Conservation (phyloP, 2,329 filamentous ascomycete genomes). For the Zarea fungicola region DNA sequence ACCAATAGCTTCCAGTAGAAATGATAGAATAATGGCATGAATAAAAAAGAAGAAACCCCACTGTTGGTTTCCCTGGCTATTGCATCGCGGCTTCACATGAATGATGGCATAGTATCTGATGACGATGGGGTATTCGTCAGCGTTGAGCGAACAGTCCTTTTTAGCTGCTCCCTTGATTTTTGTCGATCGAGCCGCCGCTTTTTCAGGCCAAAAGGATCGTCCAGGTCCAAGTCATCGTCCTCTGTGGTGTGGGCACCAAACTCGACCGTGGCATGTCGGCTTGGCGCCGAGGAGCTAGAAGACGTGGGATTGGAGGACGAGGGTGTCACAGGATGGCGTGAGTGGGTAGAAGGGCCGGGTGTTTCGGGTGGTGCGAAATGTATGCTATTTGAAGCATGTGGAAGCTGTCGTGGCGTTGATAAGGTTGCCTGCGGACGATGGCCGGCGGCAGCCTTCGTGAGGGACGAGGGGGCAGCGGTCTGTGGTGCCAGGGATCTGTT, state of each 20-base stretch:
- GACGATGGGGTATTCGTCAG: slow-evolving; percentile 16
- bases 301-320: neutral
- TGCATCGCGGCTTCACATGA: slow-evolving; percentile 22
- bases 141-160: slow-evolving; percentile 16
- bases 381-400: neutral
- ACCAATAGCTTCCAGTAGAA: slow-evolving; percentile 31
- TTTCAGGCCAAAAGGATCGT: slow-evolving; percentile 32
- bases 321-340: slow-evolving; percentile 5
- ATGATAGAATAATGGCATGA: slow-evolving; percentile 8
- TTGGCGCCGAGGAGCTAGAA: slow-evolving; percentile 6
- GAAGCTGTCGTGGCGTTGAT: neutral
- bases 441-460: slow-evolving; percentile 18
- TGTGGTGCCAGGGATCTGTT: slow-evolving; percentile 2
- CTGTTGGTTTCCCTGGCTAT: neutral
- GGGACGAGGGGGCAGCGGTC: neutral
- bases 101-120: slow-evolving; percentile 32
- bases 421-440: neutral
- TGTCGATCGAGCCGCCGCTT: slow-evolving; percentile 26
- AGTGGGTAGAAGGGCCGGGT: neutral
- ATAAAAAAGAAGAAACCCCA: slow-evolving; percentile 19
- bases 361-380: neutral
- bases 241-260: neutral
- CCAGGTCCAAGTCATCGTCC: slow-evolving; percentile 21
- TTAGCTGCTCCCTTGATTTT: slow-evolving; percentile 26
- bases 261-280: slow-evolving; percentile 1